Conservation (phyloP, 2,329 filamentous ascomycete genomes). For the Celoporthe dispersa region DNA sequence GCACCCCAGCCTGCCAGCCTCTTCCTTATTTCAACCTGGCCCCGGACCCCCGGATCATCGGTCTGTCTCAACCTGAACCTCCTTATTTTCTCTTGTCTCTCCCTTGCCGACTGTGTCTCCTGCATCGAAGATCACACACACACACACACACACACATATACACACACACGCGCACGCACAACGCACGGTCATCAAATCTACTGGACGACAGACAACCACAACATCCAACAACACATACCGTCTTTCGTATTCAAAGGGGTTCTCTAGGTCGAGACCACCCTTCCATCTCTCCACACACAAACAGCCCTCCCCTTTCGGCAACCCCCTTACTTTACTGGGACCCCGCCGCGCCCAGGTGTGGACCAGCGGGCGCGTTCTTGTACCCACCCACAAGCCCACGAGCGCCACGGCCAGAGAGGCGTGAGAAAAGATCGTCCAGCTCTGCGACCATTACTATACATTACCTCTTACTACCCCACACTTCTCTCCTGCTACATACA, state of each 20-base stretch:
- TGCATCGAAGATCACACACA: slow-evolving; percentile 5
- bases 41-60: background rate
- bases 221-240: background rate
- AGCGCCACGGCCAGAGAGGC: background rate
- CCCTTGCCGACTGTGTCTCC: background rate
- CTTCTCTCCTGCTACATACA: background rate
- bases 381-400: background rate
- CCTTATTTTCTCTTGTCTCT: background rate
- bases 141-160: slow-evolving; percentile 7
- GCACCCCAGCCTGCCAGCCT: slow-evolving; percentile 3
- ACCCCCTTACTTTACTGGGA: background rate
- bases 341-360: background rate
- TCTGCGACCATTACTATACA: background rate
- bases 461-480: background rate
- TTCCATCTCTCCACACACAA: background rate
- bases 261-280: background rate
- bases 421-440: background rate
- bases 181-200: background rate
- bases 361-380: background rate
- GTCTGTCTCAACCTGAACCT: slow-evolving; percentile 14
- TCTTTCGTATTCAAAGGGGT: background rate
- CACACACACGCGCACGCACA: background rate
- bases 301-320: background rate
- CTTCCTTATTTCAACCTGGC: slow-evolving; percentile 8
- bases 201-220: background rate